A percentile compares a stretch with the other conserved stretches of the same genome.
Conservation (phyloP, 345 rosid species). For the Salix dunnii region DNA sequence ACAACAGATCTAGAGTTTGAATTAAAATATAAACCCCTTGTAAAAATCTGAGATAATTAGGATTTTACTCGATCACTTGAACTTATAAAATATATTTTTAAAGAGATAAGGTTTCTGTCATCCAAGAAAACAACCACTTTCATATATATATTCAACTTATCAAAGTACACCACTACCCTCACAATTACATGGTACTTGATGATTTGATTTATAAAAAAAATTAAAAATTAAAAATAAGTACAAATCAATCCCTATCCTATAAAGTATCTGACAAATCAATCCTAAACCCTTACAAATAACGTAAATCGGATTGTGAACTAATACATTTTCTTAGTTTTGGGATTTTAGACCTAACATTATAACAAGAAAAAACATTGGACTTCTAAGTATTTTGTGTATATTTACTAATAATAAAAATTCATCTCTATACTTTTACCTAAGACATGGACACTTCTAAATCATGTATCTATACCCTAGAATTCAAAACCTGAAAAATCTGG, state of each 20-base stretch:
- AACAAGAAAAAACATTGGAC: too few relatives aligned
- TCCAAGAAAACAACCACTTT: too few relatives aligned
- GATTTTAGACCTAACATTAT: too few relatives aligned
- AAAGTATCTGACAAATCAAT: background rate
- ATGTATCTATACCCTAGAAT: background rate
- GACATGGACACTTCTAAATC: background rate
- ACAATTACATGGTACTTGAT: background rate
- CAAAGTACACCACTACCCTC: background rate
- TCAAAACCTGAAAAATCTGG: background rate
- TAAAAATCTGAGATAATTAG: rapidly evolving
- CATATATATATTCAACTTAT: constrained; percentile 6
- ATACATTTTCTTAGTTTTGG: too few relatives aligned
- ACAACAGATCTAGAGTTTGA: too few relatives aligned
- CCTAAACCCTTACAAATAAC: background rate
- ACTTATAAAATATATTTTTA: too few relatives aligned
- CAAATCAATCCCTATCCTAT: background rate
- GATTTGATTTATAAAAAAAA: too few relatives aligned
- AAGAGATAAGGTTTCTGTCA: too few relatives aligned
- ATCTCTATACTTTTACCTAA: background rate
- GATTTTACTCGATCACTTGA: rapidly evolving
- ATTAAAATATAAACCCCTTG: rapidly evolving
- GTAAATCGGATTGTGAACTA: too few relatives aligned
- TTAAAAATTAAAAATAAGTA: too few relatives aligned
- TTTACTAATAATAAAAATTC: too few relatives aligned
- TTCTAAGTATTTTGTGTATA: too few relatives aligned